Percentiles rank a stretch among this genome's conserved stretches.
phyloP scores from a whole-genome alignment of 805 yeast genomes.

The Starmerella sp. region DNA sequence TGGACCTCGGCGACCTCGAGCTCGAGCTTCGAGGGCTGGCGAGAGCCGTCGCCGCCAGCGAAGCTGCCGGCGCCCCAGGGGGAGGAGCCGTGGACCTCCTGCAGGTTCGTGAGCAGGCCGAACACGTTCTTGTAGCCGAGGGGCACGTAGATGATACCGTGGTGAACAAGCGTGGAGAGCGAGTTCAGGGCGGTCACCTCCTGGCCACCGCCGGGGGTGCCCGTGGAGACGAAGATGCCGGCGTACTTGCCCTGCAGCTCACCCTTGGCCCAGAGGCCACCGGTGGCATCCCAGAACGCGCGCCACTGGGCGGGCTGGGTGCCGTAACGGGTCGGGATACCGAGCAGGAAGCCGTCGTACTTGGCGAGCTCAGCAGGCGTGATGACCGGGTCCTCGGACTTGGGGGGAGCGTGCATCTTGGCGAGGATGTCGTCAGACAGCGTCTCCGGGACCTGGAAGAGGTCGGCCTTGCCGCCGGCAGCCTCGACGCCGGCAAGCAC shows the following conservation, averaged over 20 bases:
- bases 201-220: conserved; percentile 68
- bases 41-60: conserved; percentile 67
- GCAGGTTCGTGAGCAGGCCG: conserved; percentile 43
- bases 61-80: conserved; percentile 82
- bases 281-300: conserved; percentile 67
- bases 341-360: conserved; percentile 67
- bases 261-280: conserved; percentile 65
- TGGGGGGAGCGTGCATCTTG: conserved; percentile 52
- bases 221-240: conserved; percentile 61
- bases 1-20: conserved; percentile 52
- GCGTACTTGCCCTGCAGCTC: conserved; percentile 61
- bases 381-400: conserved; percentile 42
- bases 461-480: conserved; percentile 58
- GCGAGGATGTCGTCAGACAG: conserved; percentile 49
- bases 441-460: conserved; percentile 76
- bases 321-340: conserved; percentile 74
- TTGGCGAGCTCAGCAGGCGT: conserved; percentile 42
- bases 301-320: conserved; percentile 65
- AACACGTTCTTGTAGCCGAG: conserved; percentile 57
- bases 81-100: conserved; percentile 68
- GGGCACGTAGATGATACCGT: conserved; percentile 68
- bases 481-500: conserved; percentile 57
- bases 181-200: conserved; percentile 55
- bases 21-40: conserved; percentile 56
- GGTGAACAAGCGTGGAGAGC: conserved; percentile 54